phyloP scores from a whole-genome alignment of 495 filamentous ascomycete species.

The Neurospora tetraspora region DNA sequence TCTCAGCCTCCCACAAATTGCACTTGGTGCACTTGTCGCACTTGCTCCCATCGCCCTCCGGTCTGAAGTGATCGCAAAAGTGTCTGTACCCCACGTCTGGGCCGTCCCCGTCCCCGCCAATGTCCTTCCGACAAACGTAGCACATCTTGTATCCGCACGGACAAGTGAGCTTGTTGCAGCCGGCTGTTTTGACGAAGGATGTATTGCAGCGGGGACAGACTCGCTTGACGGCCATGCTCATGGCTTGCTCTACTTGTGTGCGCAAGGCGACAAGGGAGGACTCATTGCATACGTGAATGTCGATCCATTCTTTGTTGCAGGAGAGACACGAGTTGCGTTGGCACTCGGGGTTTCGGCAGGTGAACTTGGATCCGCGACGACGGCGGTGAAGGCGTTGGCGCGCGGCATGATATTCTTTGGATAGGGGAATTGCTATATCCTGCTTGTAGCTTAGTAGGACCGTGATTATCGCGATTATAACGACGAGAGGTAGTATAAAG shows the following conservation, averaged over 20 bases:
- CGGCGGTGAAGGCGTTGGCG: slow-evolving; percentile 51
- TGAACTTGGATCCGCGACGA: slow-evolving; percentile 60
- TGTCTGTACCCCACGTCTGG: slow-evolving; percentile 65
- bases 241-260: slow-evolving; percentile 79
- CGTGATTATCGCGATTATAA: slow-evolving; percentile 26
- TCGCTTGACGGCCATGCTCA: slow-evolving; percentile 88
- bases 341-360: slow-evolving; percentile 60
- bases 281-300: slow-evolving; percentile 74
- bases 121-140: slow-evolving; percentile 69
- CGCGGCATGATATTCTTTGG: slow-evolving; percentile 39
- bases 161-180: slow-evolving; percentile 96
- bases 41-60: slow-evolving; percentile 49
- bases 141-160: slow-evolving; percentile 98
- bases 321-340: slow-evolving; percentile 62
- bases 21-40: slow-evolving; percentile 79
- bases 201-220: slow-evolving; percentile 86
- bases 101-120: slow-evolving; percentile 38
- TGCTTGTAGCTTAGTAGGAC: slow-evolving; percentile 29
- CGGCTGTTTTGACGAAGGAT: slow-evolving; percentile 81
- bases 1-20: slow-evolving; percentile 80
- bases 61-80: slow-evolving; percentile 95
- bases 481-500: slow-evolving; percentile 34
- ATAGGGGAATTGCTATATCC: slow-evolving; percentile 24
- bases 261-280: slow-evolving; percentile 73
- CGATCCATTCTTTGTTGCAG: slow-evolving; percentile 54